Evolutionary conservation across 768 basidiomycete genomes (phyloP).

Genomic region (Tulasnella calospora): DNA sequence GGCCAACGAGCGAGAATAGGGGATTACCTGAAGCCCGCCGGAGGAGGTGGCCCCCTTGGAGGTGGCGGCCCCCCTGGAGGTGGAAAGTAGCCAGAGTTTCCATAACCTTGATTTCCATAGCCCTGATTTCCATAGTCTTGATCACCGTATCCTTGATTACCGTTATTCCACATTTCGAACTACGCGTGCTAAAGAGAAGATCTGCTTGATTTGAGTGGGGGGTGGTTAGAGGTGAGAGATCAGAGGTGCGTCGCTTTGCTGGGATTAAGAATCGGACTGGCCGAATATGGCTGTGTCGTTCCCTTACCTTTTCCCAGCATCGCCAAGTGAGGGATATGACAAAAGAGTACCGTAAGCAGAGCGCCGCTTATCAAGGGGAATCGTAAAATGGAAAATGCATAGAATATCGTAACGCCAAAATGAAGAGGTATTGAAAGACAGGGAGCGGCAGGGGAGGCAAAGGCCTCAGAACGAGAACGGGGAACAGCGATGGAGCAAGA

Average conservation of each 20-base stretch:
- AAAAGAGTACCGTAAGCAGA: neutral
- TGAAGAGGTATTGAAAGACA: slow-evolving; percentile 2
- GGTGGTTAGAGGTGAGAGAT: neutral
- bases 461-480: neutral
- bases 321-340: neutral
- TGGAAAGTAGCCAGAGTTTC: neutral
- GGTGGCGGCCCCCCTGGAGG: neutral
- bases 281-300: neutral
- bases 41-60: too few relatives aligned
- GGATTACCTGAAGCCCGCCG: neutral
- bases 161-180: neutral
- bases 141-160: neutral
- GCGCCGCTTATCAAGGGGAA: neutral
- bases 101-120: neutral
- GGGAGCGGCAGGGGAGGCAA: neutral
- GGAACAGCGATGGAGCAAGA: neutral
- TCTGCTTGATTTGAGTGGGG: neutral
- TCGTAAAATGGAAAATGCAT: slow-evolving; percentile 9
- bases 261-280: neutral
- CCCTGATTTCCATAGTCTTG: neutral
- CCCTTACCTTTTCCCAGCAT: neutral
- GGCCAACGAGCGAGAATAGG: neutral
- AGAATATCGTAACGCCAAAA: neutral
- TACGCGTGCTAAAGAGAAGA: neutral
- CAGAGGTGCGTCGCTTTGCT: neutral